Evolutionary conservation across 345 rosid genomes (phyloP).

Genomic region (Hibiscus syriacus): DNA sequence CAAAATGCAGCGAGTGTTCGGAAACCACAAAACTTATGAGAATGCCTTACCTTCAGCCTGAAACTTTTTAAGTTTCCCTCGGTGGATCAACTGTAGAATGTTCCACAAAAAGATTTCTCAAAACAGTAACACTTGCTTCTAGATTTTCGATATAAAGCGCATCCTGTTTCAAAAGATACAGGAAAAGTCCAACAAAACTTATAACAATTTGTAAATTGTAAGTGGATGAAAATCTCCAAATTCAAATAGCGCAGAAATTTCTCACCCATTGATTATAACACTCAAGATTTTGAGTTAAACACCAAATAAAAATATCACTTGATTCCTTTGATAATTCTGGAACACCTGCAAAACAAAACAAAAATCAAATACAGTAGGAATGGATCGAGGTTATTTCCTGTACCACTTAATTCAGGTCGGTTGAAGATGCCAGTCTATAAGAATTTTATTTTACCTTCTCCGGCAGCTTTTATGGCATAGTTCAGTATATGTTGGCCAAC

Average conservation of each 20-base stretch:
- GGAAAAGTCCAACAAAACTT: not conserved
- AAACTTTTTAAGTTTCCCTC: constrained; percentile 39
- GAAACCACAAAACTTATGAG: not conserved
- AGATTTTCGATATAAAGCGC: constrained; percentile 40
- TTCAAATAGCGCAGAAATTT: constrained; percentile 9
- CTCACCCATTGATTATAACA: constrained; percentile 54
- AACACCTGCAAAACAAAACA: constrained; percentile 25
- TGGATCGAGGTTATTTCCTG: not conserved
- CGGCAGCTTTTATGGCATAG: constrained; percentile 42
- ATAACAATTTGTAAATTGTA: not conserved
- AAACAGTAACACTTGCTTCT: constrained; percentile 36
- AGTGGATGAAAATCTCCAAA: not conserved
- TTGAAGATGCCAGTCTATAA: constrained; percentile 2
- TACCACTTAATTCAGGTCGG: not conserved
- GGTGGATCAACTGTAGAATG: constrained; percentile 23
- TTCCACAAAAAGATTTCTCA: constrained; percentile 35
- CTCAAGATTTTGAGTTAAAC: constrained; percentile 41
- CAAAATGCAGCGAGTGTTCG: not conserved
- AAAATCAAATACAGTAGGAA: not conserved
- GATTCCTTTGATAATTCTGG: constrained; percentile 46
- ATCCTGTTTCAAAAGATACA: constrained; percentile 28
- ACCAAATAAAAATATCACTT: constrained; percentile 41
- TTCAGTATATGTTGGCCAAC: constrained; percentile 43
- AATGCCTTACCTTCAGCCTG: constrained; percentile 43
- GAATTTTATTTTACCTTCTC: constrained; percentile 38